Evolutionary conservation across 129 eudicot species (phyloP).

Genomic region (Chrysanthemum makinoi): DNA sequence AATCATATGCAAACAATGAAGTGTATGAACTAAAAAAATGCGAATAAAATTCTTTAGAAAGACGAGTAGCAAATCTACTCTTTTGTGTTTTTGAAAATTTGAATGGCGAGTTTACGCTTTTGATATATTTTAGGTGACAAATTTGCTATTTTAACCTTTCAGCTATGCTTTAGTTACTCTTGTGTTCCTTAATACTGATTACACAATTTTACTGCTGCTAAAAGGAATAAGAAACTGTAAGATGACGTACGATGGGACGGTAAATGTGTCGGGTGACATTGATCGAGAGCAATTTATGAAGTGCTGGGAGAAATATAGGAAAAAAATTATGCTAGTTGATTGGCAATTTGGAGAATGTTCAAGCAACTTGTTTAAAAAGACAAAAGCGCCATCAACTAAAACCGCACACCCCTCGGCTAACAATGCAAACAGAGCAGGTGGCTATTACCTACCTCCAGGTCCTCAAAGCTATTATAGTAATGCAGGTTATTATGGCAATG

Average conservation of each 20-base stretch:
- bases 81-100: too few relatives aligned
- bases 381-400: neutral
- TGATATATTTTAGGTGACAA: neutral
- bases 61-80: too few relatives aligned
- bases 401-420: neutral
- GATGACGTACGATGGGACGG: slow-evolving; percentile 26
- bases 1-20: too few relatives aligned
- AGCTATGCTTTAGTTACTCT: too few relatives aligned
- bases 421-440: slow-evolving; percentile 8
- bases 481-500: neutral
- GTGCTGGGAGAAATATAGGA: slow-evolving; percentile 27
- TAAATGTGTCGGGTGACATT: slow-evolving; percentile 38
- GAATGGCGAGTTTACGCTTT: too few relatives aligned
- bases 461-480: slow-evolving; percentile 14
- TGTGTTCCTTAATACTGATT: too few relatives aligned
- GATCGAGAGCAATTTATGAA: slow-evolving; percentile 30
- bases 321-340: slow-evolving; percentile 14
- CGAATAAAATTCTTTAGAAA: too few relatives aligned
- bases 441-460: slow-evolving; percentile 11
- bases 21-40: too few relatives aligned
- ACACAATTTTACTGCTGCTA: too few relatives aligned
- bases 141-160: too few relatives aligned
- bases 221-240: slow-evolving; percentile 30
- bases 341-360: slow-evolving; percentile 42
- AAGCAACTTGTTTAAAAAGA: slow-evolving; percentile 28